These are phyloP conservation scores for Chamaecyparis obtusa DNA, from an alignment of 75 land plant species.

Conservation along the genomic window DNA sequence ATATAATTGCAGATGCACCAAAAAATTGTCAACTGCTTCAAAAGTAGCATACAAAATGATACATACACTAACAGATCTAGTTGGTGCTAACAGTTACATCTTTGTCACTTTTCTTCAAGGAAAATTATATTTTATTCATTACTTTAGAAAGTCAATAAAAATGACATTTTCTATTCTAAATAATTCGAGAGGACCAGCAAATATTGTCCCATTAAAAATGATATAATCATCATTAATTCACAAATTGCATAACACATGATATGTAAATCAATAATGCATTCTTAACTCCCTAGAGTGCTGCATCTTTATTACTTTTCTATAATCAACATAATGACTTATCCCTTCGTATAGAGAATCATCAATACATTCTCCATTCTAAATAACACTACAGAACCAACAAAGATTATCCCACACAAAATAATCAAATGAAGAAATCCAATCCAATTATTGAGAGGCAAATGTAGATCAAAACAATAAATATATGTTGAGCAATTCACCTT, in stretches of 20 bases:
- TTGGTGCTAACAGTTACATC: background rate
- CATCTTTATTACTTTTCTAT: too few relatives aligned
- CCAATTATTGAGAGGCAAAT: background rate
- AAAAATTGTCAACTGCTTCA: background rate
- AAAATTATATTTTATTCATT: too few relatives aligned
- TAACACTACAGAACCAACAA: background rate
- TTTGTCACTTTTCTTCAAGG: background rate
- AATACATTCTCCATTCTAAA: background rate
- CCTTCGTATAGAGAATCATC: background rate
- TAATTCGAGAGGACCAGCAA: background rate
- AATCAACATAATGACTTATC: too few relatives aligned
- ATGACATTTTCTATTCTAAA: background rate
- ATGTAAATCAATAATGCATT: too few relatives aligned
- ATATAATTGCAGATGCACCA: background rate
- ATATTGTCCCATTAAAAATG: background rate
- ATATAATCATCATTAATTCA: too few relatives aligned
- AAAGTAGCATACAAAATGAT: background rate
- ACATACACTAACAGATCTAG: background rate
- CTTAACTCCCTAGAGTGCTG: too few relatives aligned
- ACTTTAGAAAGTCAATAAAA: too few relatives aligned
- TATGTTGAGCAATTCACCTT: slow-evolving; percentile 43
- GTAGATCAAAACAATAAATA: background rate
- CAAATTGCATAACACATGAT: too few relatives aligned
- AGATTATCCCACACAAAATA: background rate
- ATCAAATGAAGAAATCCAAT: background rate